Evolutionary conservation across 257 asterid species (phyloP).

Genomic region (Schizonepeta tenuifolia): DNA sequence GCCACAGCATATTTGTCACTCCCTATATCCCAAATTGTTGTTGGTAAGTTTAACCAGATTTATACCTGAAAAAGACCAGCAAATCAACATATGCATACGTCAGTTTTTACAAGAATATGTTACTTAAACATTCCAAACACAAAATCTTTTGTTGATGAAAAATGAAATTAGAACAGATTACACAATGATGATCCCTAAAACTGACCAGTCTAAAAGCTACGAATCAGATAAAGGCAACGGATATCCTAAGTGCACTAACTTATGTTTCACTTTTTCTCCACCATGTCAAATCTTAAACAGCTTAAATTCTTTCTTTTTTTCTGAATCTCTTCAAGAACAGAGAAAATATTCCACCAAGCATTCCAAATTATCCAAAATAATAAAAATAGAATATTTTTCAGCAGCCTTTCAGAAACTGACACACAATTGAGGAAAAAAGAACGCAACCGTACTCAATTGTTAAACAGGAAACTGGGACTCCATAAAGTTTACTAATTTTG

Average conservation of each 20-base stretch:
- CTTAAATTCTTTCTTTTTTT: not conserved
- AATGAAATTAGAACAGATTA: not conserved
- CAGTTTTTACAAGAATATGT: slow-evolving; percentile 9
- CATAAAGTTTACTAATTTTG: not conserved
- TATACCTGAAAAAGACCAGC: slow-evolving; percentile 43
- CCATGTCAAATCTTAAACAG: slow-evolving; percentile 29
- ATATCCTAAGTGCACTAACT: slow-evolving; percentile 18
- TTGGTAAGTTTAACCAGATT: not conserved
- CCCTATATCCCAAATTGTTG: slow-evolving; percentile 18
- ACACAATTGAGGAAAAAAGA: slow-evolving; percentile 18
- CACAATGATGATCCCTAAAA: not conserved
- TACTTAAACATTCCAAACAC: not conserved
- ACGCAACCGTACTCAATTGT: slow-evolving; percentile 5
- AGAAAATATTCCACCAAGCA: not conserved
- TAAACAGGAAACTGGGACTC: slow-evolving; percentile 16
- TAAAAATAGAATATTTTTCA: not conserved
- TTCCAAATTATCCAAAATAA: slow-evolving; percentile 22
- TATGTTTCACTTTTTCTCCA: slow-evolving; percentile 22
- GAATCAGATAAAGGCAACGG: not conserved
- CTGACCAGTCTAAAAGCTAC: not conserved
- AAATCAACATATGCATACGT: slow-evolving; percentile 8
- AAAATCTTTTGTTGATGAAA: not conserved
- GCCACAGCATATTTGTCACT: slow-evolving; percentile 60
- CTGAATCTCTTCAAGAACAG: slow-evolving; percentile 29
- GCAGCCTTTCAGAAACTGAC: not conserved